Evolutionary conservation across 768 basidiomycete genomes (phyloP).

Genomic region (Suillus cothurnatus): DNA sequence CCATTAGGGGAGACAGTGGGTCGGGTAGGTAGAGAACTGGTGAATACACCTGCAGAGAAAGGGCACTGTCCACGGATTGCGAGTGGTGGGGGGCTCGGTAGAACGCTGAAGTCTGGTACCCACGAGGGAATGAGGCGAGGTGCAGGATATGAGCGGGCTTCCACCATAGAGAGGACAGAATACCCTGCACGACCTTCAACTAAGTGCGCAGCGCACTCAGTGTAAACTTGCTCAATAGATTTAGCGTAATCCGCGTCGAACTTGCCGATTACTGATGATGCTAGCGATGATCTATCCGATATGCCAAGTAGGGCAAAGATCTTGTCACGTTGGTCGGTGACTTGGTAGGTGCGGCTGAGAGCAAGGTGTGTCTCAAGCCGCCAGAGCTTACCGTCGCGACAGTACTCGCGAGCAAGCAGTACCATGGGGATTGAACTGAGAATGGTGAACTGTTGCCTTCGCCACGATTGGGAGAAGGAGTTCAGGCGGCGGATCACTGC

Average conservation of each 20-base stretch:
- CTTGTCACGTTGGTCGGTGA: conserved; percentile 14
- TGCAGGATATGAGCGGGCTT: not conserved
- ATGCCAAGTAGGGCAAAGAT: conserved; percentile 13
- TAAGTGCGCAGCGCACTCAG: not conserved
- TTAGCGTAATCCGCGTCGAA: not conserved
- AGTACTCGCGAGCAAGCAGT: not conserved
- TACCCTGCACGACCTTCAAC: not conserved
- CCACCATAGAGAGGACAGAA: not conserved
- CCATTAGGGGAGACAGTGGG: not conserved
- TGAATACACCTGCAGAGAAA: not conserved
- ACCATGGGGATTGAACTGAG: not conserved
- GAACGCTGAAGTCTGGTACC: conserved; percentile 12
- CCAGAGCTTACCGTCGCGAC: not conserved
- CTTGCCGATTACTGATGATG: not conserved
- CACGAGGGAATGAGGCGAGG: conserved; percentile 3
- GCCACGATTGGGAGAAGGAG: not conserved
- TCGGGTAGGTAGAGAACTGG: not conserved
- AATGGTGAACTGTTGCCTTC: rapidly evolving
- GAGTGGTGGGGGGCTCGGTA: not conserved
- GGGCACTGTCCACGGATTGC: not conserved
- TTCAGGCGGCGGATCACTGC: not conserved
- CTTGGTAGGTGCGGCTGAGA: conserved; percentile 7
- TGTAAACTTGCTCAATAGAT: not conserved
- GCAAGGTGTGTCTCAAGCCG: not conserved
- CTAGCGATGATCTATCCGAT: not conserved